Conservation (phyloP, 2,329 filamentous ascomycete genomes). For the Amylocarpus encephaloides region DNA sequence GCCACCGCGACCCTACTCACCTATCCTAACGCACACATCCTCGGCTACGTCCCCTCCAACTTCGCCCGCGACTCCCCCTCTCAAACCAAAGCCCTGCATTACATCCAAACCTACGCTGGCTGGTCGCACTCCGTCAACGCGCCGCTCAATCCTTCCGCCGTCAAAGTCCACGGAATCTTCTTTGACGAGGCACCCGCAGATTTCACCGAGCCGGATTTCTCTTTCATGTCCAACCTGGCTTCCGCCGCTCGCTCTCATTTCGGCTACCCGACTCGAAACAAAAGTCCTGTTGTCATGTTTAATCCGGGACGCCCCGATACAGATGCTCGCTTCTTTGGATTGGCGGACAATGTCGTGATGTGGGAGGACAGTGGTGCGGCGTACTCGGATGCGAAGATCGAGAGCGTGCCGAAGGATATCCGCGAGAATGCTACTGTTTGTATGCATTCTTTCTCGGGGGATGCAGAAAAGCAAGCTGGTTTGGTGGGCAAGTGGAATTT, state of each 20-base stretch:
- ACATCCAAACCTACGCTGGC: conserved; percentile 33
- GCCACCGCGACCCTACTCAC: conserved; percentile 32
- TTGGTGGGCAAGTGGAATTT: too few species aligned
- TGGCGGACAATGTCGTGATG: too few species aligned
- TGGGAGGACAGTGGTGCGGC: too few species aligned
- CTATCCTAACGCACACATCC: conserved; percentile 32
- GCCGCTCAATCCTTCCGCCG: background rate
- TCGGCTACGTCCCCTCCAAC: conserved; percentile 35
- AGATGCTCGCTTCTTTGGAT: too few species aligned
- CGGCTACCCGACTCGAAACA: too few species aligned
- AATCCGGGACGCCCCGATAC: too few species aligned
- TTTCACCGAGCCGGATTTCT: background rate
- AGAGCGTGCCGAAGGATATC: too few species aligned
- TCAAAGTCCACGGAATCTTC: conserved; percentile 12
- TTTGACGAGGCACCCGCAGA: conserved; percentile 11
- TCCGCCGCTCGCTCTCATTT: background rate
- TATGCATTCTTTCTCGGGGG: too few species aligned
- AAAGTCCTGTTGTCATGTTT: too few species aligned
- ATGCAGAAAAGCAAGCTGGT: too few species aligned
- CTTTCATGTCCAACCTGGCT: background rate
- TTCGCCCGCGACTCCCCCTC: conserved; percentile 28
- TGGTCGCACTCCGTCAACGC: conserved; percentile 21
- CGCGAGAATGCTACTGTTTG: too few species aligned
- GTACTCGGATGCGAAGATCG: too few species aligned
- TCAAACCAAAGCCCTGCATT: conserved; percentile 22